Percentiles rank a stretch among this genome's conserved stretches.
Evolutionary conservation across 176 grass and related monocot genomes (phyloP).

Genomic region (Luzula sylvatica): DNA sequence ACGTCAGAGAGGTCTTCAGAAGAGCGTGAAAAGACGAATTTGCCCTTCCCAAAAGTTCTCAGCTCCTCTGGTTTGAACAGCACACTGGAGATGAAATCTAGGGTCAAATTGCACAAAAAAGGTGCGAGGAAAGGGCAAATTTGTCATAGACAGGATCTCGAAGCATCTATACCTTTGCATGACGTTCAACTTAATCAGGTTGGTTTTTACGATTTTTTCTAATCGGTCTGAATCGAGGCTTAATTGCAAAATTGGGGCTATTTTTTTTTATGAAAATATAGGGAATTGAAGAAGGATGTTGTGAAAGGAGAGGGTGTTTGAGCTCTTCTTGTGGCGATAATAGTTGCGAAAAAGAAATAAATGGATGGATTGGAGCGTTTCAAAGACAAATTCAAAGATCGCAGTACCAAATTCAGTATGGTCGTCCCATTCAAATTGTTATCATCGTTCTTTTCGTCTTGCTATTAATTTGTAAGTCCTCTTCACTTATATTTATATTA

Average conservation of each 20-base stretch:
- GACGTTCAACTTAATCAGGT: slow-evolving; percentile 51
- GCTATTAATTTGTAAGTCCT: slow-evolving; percentile 19
- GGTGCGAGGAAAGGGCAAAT: slow-evolving; percentile 44
- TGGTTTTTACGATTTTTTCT: slow-evolving; percentile 1
- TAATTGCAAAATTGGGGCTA: too few relatives aligned
- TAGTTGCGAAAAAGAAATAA: slow-evolving; percentile 58
- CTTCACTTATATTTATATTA: neutral
- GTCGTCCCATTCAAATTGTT: slow-evolving; percentile 15
- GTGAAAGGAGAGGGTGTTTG: slow-evolving; percentile 48
- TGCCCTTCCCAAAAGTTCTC: slow-evolving; percentile 37
- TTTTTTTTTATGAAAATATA: slow-evolving; percentile 23
- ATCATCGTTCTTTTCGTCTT: neutral
- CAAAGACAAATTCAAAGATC: slow-evolving; percentile 63
- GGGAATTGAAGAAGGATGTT: slow-evolving; percentile 35
- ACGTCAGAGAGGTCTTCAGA: slow-evolving; percentile 40
- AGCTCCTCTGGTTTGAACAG: slow-evolving; percentile 42
- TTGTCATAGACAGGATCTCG: slow-evolving; percentile 30
- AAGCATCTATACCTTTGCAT: slow-evolving; percentile 38
- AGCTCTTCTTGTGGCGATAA: slow-evolving; percentile 38
- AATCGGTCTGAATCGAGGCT: neutral
- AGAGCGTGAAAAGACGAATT: slow-evolving; percentile 24
- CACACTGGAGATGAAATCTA: slow-evolving; percentile 46
- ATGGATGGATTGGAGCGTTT: slow-evolving; percentile 55
- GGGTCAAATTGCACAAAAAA: slow-evolving; percentile 52
- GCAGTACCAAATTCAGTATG: slow-evolving; percentile 65